Percentiles rank a stretch among this genome's conserved stretches.
phyloP scores from a whole-genome alignment of 2,329 filamentous ascomycete genomes.

The Aspergillus sp. region DNA sequence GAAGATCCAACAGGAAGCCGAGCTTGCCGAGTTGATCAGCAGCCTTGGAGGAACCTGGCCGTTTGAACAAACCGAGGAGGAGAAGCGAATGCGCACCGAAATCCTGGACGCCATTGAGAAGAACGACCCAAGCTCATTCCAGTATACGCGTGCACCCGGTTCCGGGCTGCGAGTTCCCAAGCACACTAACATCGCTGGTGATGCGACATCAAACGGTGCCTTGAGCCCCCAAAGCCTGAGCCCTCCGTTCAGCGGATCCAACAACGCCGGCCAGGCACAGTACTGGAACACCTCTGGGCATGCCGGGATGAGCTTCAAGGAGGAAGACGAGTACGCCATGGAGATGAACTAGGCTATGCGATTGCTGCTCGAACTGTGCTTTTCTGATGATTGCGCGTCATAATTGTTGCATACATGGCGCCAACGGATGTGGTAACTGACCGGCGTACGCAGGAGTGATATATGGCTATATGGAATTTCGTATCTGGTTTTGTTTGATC shows the following conservation, averaged over 20 bases:
- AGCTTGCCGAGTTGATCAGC: conserved; percentile 73
- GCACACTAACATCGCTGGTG: conserved; percentile 87
- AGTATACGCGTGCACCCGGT: conserved; percentile 79
- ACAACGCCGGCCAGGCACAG: conserved; percentile 56
- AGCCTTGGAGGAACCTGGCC: conserved; percentile 74
- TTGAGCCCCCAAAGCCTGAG: conserved; percentile 64
- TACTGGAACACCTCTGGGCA: conserved; percentile 53
- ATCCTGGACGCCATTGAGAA: conserved; percentile 82
- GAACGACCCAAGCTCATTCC: conserved; percentile 73
- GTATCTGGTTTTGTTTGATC: neutral
- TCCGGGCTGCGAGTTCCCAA: conserved; percentile 87
- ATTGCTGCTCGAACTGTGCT: neutral
- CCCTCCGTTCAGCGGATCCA: conserved; percentile 70
- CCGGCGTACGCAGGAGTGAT: conserved; percentile 42
- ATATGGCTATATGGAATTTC: neutral
- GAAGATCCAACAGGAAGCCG: conserved; percentile 85
- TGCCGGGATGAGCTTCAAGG: conserved; percentile 75
- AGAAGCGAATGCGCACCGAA: conserved; percentile 93
- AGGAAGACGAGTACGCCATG: conserved; percentile 93
- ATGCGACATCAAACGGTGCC: conserved; percentile 57
- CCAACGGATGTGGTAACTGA: conserved; percentile 35
- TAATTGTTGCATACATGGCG: conserved; percentile 28
- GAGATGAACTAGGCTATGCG: conserved; percentile 51
- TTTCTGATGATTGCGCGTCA: conserved; percentile 21
- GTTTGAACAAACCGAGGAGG: conserved; percentile 84